These are phyloP conservation scores for Fagus crenata DNA, from an alignment of 306 rosid species.

Conservation along the genomic window DNA sequence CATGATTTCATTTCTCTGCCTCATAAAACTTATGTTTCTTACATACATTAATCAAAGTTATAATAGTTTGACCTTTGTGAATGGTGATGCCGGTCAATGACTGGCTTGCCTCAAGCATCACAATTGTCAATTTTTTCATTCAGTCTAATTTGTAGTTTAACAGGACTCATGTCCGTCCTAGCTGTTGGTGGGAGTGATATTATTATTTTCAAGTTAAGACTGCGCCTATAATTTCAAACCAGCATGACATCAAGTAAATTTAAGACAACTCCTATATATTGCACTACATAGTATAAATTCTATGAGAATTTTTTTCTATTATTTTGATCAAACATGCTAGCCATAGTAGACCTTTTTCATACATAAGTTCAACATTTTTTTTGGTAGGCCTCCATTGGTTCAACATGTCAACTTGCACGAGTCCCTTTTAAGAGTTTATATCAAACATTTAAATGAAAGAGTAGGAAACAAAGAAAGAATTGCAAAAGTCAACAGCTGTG, in stretches of 20 bases:
- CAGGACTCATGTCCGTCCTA: not conserved
- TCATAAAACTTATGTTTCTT: not conserved
- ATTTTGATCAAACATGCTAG: not conserved
- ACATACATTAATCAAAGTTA: not conserved
- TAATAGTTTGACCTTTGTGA: not conserved
- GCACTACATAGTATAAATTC: not conserved
- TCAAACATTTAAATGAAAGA: too few relatives aligned
- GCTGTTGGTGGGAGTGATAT: not conserved
- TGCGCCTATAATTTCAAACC: conserved; percentile 1
- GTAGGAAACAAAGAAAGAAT: too few relatives aligned
- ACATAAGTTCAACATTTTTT: too few relatives aligned
- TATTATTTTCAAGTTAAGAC: not conserved
- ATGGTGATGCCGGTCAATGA: not conserved
- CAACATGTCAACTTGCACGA: too few relatives aligned
- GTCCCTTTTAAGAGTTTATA: too few relatives aligned
- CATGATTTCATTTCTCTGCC: not conserved
- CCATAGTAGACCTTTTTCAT: not conserved
- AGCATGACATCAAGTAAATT: not conserved
- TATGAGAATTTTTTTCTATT: not conserved
- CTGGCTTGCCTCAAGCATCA: not conserved
- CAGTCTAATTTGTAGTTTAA: not conserved
- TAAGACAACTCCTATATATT: not conserved
- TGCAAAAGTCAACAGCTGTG: too few relatives aligned
- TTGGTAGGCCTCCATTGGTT: too few relatives aligned
- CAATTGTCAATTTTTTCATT: not conserved